Evolutionary conservation across 768 basidiomycete genomes (phyloP).

Genomic region (Tricholoma furcatifolium): DNA sequence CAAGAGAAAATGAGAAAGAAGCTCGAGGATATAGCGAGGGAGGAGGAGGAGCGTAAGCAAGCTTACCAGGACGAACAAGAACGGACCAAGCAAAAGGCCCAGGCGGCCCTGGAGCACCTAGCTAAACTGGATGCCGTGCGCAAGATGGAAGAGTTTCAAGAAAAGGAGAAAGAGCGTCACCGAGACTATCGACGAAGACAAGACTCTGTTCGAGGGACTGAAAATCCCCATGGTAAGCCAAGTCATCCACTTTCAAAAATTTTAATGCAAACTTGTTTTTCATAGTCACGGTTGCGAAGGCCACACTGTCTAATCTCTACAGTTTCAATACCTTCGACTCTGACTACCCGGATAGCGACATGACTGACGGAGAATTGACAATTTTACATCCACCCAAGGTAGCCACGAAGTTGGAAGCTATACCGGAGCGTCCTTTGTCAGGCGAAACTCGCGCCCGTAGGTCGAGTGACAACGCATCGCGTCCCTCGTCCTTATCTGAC

Average conservation of each 20-base stretch:
- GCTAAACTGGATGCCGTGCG: not conserved
- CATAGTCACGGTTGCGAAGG: conserved; percentile 14
- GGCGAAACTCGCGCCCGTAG: conserved; percentile 6
- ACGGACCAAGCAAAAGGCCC: too few species aligned
- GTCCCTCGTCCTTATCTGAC: conserved; percentile 23
- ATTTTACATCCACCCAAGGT: not conserved
- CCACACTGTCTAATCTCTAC: not conserved
- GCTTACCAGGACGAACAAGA: conserved; percentile 2
- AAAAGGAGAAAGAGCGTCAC: not conserved
- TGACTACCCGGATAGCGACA: conserved; percentile 5
- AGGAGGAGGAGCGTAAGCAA: conserved; percentile 2
- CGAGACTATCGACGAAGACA: not conserved
- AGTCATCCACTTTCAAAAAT: not conserved
- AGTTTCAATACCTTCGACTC: not conserved
- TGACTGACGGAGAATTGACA: conserved; percentile 18
- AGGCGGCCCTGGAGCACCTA: not conserved
- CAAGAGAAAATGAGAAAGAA: not conserved
- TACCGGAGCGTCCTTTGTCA: not conserved
- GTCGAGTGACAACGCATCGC: conserved; percentile 13
- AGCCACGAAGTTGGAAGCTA: not conserved
- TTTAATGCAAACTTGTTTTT: conserved; percentile 16
- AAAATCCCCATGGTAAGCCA: not conserved
- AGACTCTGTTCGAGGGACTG: not conserved
- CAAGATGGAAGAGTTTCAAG: not conserved
- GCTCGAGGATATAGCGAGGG: not conserved